Conservation (phyloP, 2,329 filamentous ascomycete genomes). For the Berkeleyomyces basicola region DNA sequence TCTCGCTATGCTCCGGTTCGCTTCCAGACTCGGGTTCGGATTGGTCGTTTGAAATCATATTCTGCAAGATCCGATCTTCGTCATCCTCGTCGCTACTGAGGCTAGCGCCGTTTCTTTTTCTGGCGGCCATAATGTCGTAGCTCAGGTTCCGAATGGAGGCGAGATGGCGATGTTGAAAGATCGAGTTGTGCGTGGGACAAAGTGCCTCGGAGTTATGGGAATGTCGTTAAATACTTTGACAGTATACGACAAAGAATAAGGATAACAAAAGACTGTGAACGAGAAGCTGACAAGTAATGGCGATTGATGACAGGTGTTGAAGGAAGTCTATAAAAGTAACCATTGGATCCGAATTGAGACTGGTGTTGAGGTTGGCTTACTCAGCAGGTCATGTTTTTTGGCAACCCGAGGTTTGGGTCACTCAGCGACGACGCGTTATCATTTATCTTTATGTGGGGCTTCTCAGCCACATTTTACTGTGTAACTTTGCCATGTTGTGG, state of each 20-base stretch:
- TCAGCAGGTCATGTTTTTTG: too few species aligned
- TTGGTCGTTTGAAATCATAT: background rate
- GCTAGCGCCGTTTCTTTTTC: background rate
- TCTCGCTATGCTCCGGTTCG: background rate
- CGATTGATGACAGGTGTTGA: too few species aligned
- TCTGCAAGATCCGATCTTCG: background rate
- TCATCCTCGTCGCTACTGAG: background rate
- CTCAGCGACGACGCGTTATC: background rate
- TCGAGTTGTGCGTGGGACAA: background rate
- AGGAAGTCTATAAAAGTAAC: too few species aligned
- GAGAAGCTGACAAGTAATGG: too few species aligned
- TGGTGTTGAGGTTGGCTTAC: too few species aligned
- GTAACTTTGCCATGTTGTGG: background rate
- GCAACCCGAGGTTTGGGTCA: background rate
- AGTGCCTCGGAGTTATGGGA: background rate
- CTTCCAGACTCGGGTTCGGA: background rate
- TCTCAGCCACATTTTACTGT: background rate
- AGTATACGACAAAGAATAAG: too few species aligned
- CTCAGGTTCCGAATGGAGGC: background rate
- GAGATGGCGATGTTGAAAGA: background rate
- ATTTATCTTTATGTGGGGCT: background rate
- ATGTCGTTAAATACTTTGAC: too few species aligned
- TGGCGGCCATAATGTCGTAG: background rate
- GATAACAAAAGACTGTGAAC: too few species aligned
- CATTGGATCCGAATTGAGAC: too few species aligned